Evolutionary conservation across 2,329 filamentous ascomycete genomes (phyloP).

Genomic region (Xylaria sp.): DNA sequence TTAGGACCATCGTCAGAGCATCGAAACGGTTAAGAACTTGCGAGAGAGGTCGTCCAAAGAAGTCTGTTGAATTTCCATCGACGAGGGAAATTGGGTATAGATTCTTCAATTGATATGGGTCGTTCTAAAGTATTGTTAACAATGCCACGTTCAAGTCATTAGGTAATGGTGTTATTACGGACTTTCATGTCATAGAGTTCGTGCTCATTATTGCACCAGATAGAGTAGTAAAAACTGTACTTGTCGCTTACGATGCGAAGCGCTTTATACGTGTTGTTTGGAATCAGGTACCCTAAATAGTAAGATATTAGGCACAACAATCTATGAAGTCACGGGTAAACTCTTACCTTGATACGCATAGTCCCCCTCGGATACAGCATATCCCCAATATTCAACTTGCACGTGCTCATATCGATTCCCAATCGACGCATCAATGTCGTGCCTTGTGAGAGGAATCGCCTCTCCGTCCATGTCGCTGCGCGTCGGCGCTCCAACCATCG

Average conservation of each 20-base stretch:
- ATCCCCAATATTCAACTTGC: slow-evolving; percentile 59
- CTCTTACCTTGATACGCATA: slow-evolving; percentile 27
- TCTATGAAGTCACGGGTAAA: not conserved
- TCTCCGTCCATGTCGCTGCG: slow-evolving; percentile 59
- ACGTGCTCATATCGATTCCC: slow-evolving; percentile 57
- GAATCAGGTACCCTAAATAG: slow-evolving; percentile 42
- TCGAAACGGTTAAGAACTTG: slow-evolving; percentile 56
- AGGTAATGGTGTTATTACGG: not conserved
- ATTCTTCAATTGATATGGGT: slow-evolving; percentile 27
- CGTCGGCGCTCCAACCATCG: slow-evolving; percentile 54
- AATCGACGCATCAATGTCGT: slow-evolving; percentile 25
- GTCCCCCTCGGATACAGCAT: slow-evolving; percentile 47
- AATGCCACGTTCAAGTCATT: not conserved
- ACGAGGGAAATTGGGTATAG: slow-evolving; percentile 2
- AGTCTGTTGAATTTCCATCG: not conserved
- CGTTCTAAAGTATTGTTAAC: slow-evolving; percentile 20
- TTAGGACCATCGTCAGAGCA: slow-evolving; percentile 28
- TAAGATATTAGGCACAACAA: not conserved
- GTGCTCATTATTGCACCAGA: slow-evolving; percentile 67
- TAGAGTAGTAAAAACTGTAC: slow-evolving; percentile 60
- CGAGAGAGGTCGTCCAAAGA: slow-evolving; percentile 21
- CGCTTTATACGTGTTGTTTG: slow-evolving; percentile 62
- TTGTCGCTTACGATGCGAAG: slow-evolving; percentile 58
- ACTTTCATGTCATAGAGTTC: slow-evolving; percentile 63
- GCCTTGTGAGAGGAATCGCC: slow-evolving; percentile 52